Evolutionary conservation across 331 rosid genomes (phyloP).

Genomic region (Phaseolus coccineus): DNA sequence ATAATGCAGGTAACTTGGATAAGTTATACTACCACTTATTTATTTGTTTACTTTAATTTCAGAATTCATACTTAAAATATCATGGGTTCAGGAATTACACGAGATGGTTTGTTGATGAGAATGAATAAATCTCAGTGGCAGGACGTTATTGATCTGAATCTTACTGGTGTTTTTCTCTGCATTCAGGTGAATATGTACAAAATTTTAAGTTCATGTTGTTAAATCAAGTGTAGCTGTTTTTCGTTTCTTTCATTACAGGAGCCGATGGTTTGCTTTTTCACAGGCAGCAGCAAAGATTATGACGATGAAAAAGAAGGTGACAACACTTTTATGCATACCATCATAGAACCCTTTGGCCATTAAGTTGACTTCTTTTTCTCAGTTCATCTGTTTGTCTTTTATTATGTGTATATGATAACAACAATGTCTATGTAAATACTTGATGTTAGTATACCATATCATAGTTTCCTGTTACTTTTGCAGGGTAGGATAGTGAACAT

Average conservation of each 20-base stretch:
- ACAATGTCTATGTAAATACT: neutral
- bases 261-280: conserved; percentile 23
- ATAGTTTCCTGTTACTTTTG: conserved; percentile 44
- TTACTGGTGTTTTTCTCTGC: conserved; percentile 85
- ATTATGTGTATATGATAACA: neutral
- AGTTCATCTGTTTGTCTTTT: neutral
- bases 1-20: conserved; percentile 72
- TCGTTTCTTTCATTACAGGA: neutral
- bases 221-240: conserved; percentile 2
- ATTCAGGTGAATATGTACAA: conserved; percentile 57
- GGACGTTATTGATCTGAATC: conserved; percentile 88
- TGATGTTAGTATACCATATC: neutral
- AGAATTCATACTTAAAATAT: conserved; percentile 19
- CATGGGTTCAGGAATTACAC: conserved; percentile 71
- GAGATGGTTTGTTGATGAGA: conserved; percentile 83
- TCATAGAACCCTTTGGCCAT: conserved; percentile 2
- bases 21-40: neutral
- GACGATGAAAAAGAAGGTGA: conserved; percentile 88
- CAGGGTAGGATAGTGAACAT: conserved; percentile 91
- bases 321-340: neutral
- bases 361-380: neutral
- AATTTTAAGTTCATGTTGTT: neutral
- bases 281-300: conserved; percentile 89
- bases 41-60: neutral
- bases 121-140: conserved; percentile 85